A percentile compares a stretch with the other conserved stretches of the same genome.
phyloP scores from a whole-genome alignment of 176 grass and related monocot genomes.

The Hsuehochloa calcarea region DNA sequence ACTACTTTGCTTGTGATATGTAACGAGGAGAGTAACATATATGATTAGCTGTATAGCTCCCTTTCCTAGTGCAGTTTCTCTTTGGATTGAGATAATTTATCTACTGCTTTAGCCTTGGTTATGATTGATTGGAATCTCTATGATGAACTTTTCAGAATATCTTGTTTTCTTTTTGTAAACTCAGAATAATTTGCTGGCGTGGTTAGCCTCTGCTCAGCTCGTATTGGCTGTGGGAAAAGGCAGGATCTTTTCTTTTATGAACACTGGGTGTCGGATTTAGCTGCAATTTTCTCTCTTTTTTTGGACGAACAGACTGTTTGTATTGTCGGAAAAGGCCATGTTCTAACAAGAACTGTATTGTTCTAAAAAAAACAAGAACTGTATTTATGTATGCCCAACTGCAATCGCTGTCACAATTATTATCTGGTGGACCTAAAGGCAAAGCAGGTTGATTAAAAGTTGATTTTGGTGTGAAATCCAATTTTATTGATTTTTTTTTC shows the following conservation, averaged over 20 bases:
- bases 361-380: too few relatives aligned
- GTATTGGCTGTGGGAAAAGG: conserved; percentile 41
- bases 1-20: conserved; percentile 17
- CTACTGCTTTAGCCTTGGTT: neutral
- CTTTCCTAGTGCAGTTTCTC: conserved; percentile 3
- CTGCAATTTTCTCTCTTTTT: neutral
- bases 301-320: neutral
- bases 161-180: neutral
- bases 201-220: conserved; percentile 22
- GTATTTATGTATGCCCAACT: conserved; percentile 1
- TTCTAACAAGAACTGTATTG: conserved; percentile 17
- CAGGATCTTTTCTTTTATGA: conserved; percentile 1
- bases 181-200: conserved; percentile 15
- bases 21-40: conserved; percentile 16
- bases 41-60: conserved; percentile 21
- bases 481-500: neutral
- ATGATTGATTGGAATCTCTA: conserved; percentile 32
- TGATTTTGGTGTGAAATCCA: neutral
- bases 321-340: neutral
- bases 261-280: conserved; percentile 11
- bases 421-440: neutral
- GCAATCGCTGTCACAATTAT: conserved; percentile 4
- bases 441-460: neutral
- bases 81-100: conserved; percentile 6
- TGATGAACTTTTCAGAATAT: conserved; percentile 33